These are phyloP conservation scores for Botrytis deweyae DNA, from an alignment of 2,329 filamentous ascomycete species.

Conservation along the genomic window DNA sequence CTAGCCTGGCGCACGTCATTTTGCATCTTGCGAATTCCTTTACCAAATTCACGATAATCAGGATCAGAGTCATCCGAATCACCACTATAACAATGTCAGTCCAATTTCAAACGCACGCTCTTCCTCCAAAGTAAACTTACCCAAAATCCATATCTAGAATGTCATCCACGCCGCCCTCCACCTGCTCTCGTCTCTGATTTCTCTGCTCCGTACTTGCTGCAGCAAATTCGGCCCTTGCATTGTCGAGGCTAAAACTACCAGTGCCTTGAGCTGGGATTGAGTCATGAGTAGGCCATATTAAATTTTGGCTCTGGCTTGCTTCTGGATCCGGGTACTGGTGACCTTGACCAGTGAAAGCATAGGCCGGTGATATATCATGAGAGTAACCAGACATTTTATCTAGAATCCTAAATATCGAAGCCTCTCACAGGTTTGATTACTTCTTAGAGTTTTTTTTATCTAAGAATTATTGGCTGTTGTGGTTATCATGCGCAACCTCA, in stretches of 20 bases:
- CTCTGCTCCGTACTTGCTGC: constrained; percentile 18
- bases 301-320: constrained; percentile 16
- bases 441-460: not conserved
- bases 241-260: not conserved
- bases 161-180: constrained; percentile 12
- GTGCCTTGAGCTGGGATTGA: not conserved
- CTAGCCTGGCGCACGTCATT: constrained; percentile 31
- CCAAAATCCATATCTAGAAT: constrained; percentile 19
- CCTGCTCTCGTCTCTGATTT: constrained; percentile 17
- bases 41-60: constrained; percentile 44
- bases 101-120: not conserved
- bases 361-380: not conserved
- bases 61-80: constrained; percentile 42
- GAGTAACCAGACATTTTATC: not conserved
- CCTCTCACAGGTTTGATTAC: not conserved
- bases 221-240: constrained; percentile 22
- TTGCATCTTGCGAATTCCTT: constrained; percentile 43
- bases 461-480: not conserved
- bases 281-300: constrained; percentile 11
- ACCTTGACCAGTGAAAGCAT: not conserved
- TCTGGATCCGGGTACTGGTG: constrained; percentile 28
- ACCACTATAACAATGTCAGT: constrained; percentile 13
- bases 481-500: not conserved
- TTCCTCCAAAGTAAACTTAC: not conserved
- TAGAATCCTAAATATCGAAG: too few species aligned